Conservation (phyloP, 2,329 filamentous ascomycete genomes). For the Hypoxylon sp. region DNA sequence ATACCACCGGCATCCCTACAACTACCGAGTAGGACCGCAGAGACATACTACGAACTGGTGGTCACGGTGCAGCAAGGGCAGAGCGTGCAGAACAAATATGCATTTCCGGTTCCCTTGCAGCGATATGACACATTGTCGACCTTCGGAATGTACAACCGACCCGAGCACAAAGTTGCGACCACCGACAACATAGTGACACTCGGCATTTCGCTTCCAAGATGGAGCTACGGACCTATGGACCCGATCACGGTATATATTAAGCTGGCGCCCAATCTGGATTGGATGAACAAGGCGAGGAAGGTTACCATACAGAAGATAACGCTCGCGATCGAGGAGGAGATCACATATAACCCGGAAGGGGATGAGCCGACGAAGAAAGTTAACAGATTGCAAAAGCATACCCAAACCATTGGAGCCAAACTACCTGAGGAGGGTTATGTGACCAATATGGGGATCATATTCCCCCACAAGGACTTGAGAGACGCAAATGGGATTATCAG, state of each 20-base stretch:
- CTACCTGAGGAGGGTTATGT: conserved; percentile 93
- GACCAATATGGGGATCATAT: conserved; percentile 91
- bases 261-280: conserved; percentile 91
- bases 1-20: conserved; percentile 94
- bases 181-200: conserved; percentile 93
- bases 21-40: conserved; percentile 91
- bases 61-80: conserved; percentile 95
- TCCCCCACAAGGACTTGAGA: conserved; percentile 89
- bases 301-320: conserved; percentile 96
- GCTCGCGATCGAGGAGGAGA: conserved; percentile 94
- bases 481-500: conserved; percentile 91
- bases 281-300: conserved; percentile 89
- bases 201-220: conserved; percentile 91
- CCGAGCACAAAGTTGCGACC: conserved; percentile 87
- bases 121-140: conserved; percentile 97
- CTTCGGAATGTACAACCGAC: conserved; percentile 99
- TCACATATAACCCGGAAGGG: conserved; percentile 98
- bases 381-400: conserved; percentile 88
- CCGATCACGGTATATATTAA: conserved; percentile 97
- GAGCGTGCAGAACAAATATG: conserved; percentile 88
- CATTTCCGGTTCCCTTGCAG: conserved; percentile 90
- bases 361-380: conserved; percentile 93
- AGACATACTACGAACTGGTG: conserved; percentile 97
- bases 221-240: conserved; percentile 96
- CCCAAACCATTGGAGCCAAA: conserved; percentile 84